Percentiles rank a stretch among this genome's conserved stretches.
Evolutionary conservation across 108 stramenopile species (phyloP).

Genomic region (Nitzschia sp.): DNA sequence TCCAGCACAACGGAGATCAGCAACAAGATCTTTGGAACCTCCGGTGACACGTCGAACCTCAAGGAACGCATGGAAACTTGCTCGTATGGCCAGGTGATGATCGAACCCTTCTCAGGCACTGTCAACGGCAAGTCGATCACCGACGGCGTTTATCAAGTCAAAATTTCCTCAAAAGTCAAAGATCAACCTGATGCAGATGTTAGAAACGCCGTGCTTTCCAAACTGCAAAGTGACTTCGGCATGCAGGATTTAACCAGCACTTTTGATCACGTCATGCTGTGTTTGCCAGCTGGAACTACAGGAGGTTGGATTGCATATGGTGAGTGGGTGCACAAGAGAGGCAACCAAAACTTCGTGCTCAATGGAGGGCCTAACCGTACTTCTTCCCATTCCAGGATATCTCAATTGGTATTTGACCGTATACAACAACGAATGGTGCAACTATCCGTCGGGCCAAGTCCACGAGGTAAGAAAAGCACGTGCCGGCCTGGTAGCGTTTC

Average conservation of each 20-base stretch:
- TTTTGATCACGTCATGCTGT: constrained; percentile 37
- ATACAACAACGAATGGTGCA: constrained; percentile 65
- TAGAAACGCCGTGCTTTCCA: neutral
- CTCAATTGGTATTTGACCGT: constrained; percentile 52
- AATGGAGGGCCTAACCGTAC: neutral
- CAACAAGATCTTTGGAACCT: constrained; percentile 26
- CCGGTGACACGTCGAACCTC: constrained; percentile 25
- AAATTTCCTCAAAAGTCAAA: neutral
- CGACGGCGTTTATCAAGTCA: constrained; percentile 19
- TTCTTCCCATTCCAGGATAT: constrained; percentile 32
- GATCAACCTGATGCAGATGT: neutral
- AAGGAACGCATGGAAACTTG: constrained; percentile 19
- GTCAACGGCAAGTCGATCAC: constrained; percentile 25
- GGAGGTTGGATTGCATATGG: constrained; percentile 12
- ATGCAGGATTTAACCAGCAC: neutral
- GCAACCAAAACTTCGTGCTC: neutral
- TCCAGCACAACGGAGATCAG: constrained; percentile 8
- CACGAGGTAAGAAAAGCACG: constrained; percentile 33
- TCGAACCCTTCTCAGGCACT: neutral
- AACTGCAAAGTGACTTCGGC: neutral
- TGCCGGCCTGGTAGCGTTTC: neutral
- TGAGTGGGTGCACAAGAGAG: neutral
- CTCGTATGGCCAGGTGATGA: constrained; percentile 19
- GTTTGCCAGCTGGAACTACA: constrained; percentile 46
- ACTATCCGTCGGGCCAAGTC: constrained; percentile 40